These are phyloP conservation scores for Pythium periplocum DNA, from an alignment of 352 stramenopile genomes.

Conservation along the genomic window DNA sequence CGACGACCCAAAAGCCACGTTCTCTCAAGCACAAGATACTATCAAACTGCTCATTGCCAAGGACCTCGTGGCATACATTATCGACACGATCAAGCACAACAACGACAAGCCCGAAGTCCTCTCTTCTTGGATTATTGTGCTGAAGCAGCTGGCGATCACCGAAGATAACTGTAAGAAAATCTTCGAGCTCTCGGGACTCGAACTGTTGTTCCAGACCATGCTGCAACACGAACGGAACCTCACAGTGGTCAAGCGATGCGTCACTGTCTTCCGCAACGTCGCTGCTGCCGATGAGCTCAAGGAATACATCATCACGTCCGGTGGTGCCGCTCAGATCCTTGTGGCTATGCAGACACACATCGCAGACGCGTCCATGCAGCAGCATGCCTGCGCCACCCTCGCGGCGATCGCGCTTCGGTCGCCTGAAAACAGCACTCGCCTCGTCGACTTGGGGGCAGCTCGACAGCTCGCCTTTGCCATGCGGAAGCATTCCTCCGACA, in stretches of 20 bases:
- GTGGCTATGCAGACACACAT: conserved; percentile 50
- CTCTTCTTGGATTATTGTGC: conserved; percentile 51
- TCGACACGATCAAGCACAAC: conserved; percentile 27
- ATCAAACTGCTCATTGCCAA: conserved; percentile 55
- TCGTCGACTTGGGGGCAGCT: conserved; percentile 47
- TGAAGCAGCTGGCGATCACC: conserved; percentile 75
- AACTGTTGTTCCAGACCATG: conserved; percentile 53
- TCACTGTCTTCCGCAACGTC: conserved; percentile 70
- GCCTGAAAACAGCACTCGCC: conserved; percentile 47
- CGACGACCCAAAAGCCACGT: conserved; percentile 55
- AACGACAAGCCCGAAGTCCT: conserved; percentile 38
- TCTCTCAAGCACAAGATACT: conserved; percentile 66
- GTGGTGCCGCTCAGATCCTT: conserved; percentile 44
- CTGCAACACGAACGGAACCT: conserved; percentile 40
- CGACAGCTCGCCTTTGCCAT: conserved; percentile 51
- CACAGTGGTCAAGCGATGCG: conserved; percentile 49
- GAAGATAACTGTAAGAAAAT: conserved; percentile 76
- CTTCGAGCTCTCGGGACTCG: conserved; percentile 46
- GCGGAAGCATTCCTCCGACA: conserved; percentile 35
- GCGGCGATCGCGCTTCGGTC: conserved; percentile 64
- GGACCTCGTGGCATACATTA: conserved; percentile 44
- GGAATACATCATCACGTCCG: conserved; percentile 47
- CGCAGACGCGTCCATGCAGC: conserved; percentile 48
- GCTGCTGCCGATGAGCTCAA: conserved; percentile 72
- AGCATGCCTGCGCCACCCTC: conserved; percentile 68